These are phyloP conservation scores for Penicillium sp. DNA, from an alignment of 2,329 filamentous ascomycete species.

Conservation along the genomic window DNA sequence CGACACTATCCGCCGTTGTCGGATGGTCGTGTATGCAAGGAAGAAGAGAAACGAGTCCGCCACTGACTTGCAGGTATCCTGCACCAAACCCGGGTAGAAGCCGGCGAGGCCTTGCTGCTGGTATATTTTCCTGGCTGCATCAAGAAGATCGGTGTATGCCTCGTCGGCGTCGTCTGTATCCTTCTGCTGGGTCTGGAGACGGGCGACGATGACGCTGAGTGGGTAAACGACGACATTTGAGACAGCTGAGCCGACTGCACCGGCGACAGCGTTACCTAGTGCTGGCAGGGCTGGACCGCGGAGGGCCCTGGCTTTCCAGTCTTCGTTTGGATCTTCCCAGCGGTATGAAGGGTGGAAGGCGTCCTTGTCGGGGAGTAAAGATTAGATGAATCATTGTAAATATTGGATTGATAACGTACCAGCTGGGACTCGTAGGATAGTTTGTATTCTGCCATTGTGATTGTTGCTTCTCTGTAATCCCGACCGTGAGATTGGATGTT, in stretches of 20 bases:
- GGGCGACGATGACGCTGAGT: conserved; percentile 72
- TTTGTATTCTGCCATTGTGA: conserved; percentile 60
- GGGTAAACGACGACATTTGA: conserved; percentile 77
- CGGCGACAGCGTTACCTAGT: conserved; percentile 74
- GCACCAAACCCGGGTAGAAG: conserved; percentile 62
- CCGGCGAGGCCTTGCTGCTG: conserved; percentile 64
- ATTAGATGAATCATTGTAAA: background rate
- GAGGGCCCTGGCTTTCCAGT: conserved; percentile 31
- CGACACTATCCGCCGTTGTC: conserved; percentile 42
- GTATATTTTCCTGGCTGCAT: conserved; percentile 67
- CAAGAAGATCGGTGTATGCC: conserved; percentile 61
- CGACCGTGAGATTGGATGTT: too few species aligned
- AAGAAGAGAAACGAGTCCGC: conserved; percentile 82
- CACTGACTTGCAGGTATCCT: conserved; percentile 61
- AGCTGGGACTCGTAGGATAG: conserved; percentile 51
- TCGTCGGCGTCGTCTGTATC: conserved; percentile 51
- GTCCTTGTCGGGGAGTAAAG: conserved; percentile 27
- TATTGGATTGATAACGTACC: conserved; percentile 9
- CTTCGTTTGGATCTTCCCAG: conserved; percentile 30
- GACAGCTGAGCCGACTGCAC: conserved; percentile 69
- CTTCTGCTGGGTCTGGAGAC: conserved; percentile 65
- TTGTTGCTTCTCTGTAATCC: background rate
- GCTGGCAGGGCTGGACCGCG: conserved; percentile 56
- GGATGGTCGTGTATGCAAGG: conserved; percentile 63
- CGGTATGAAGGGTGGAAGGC: conserved; percentile 43